Evolutionary conservation across 1,139 yeast genomes (phyloP).

Genomic region (Meyerozyma smithsonii): DNA sequence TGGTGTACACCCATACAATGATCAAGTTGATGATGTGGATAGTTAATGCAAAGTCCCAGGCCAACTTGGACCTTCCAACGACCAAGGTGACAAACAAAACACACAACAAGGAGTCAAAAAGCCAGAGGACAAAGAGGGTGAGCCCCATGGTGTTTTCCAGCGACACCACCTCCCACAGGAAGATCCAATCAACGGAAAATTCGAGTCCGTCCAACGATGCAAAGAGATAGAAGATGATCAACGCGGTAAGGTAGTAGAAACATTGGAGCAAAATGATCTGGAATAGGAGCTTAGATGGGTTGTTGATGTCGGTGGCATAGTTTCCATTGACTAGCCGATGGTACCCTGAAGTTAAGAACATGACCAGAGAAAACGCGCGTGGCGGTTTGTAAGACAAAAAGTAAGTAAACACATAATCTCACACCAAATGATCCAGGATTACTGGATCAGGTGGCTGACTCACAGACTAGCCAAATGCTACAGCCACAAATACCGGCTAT

Average conservation of each 20-base stretch:
- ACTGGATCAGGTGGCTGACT: too few species aligned
- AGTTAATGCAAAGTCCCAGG: slow-evolving; percentile 93
- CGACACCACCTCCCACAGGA: slow-evolving; percentile 74
- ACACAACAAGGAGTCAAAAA: slow-evolving; percentile 69
- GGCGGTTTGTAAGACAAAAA: too few species aligned
- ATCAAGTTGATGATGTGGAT: slow-evolving; percentile 74
- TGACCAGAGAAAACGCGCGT: background rate
- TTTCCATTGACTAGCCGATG: slow-evolving; percentile 20
- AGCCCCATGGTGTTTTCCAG: slow-evolving; percentile 79
- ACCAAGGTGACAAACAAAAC: slow-evolving; percentile 80
- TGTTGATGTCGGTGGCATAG: slow-evolving; percentile 27
- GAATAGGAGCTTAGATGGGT: slow-evolving; percentile 35
- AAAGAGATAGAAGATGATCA: slow-evolving; percentile 50
- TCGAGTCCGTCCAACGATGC: slow-evolving; percentile 59
- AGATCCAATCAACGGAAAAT: slow-evolving; percentile 64
- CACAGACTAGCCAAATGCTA: background rate
- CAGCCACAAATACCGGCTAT: too few species aligned
- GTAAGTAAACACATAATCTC: too few species aligned
- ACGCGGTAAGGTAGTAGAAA: slow-evolving; percentile 63
- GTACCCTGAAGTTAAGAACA: slow-evolving; percentile 1
- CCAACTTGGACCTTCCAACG: slow-evolving; percentile 88
- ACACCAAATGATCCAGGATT: too few species aligned
- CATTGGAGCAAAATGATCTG: slow-evolving; percentile 64
- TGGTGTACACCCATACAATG: slow-evolving; percentile 63
- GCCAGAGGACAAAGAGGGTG: slow-evolving; percentile 69